Evolutionary conservation across 306 rosid genomes (phyloP), one percentile per base, ranked within the genome.

Genomic region (Gillenia trifoliata): DNA sequence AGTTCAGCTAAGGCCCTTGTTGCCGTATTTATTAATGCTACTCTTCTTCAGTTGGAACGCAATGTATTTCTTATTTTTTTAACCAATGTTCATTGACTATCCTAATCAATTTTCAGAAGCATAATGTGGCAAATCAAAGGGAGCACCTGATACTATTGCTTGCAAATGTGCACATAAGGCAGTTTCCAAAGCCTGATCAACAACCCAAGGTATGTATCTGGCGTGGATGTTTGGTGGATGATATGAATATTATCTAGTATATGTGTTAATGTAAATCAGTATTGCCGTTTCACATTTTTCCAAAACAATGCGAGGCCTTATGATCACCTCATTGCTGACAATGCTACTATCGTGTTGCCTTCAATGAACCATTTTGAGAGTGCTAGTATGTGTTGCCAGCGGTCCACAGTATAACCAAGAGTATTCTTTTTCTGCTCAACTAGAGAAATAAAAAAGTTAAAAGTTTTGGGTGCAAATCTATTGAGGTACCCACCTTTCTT

Each of bases 81-180:
- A 74, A 34, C 28, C 34, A 5, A 36, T 75, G 31, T 64, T 76
- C 52, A 68, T 80, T 70, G 69, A 10, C 38, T 70, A 25, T 45
- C 60, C 52, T 64, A 33, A 64, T 62, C 38, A 50, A 60, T 83
- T 77, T 83, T 74, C 93, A 94, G 98, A 90, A 91, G 75, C 93
- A 90, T 76, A 94, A 80, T 75, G 93, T 94, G 77, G 92, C 95
- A 74, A 94, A 94, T 85, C 98, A 94, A 85, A 87, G 97, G 80
- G 98, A 94, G 83, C 98, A 94, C 83, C 92, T 94, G 74, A 90
- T 94, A 74, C 80, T 94, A 69, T 75, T 94, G 78, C 96, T 94
- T 77, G 98, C 98, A 78, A 94, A 94, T 78, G 98, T 94, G 80
- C 98, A 94, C 83, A 91, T 90, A 77, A 82, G 98, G 68, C 98